Evolutionary conservation across 257 asterid genomes (phyloP), one percentile per base, ranked within the genome.

Genomic region (Penstemon davidsonii): DNA sequence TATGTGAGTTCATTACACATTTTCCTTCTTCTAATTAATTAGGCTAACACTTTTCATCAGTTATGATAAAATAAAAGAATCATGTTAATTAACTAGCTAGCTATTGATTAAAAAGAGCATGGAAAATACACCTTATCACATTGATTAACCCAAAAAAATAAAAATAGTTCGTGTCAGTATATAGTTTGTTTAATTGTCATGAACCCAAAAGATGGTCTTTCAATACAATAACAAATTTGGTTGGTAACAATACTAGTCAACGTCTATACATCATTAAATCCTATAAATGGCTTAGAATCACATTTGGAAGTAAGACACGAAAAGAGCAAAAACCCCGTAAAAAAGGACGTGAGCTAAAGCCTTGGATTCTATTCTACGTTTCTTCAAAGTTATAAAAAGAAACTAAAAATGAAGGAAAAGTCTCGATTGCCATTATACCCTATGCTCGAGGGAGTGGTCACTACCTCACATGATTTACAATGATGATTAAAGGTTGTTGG

Each of bases 381-480:
- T 66, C 10, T 43, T 15, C 50, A 55, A 49, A 5, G 64, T 53
- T 12, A 38, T 5, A 50, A 11, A 25, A 66, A 67, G 0, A 18
- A 39, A 58, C 11, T 38, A 33, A 67, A 39, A 52, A 51, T 12
- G 10, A 45, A 55, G 52, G 8, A 15, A 49, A 8, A 57, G 3
- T 51, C n/a, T 45, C 7, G 37, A 68, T 45, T 49, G 55, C 2
- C 8, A 57, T 25, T 61, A 11, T 4, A 58, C 65, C n/a, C 65
- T 43, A 52, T 40, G 39, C 4, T 60, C 43, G 67, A 41, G 68
- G 55, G 8, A 4, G 8, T 36, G 63, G 72, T 51, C 60, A 36
- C 55, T 38, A 51, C 66, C 12, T 43, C 79, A 71, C 80, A 73
- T 75, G 85, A 67, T 65, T 62, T 61, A 62, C 25, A 68, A 83